Evolutionary conservation across 352 stramenopile genomes (phyloP).

Genomic region (Pythium graminicola): DNA sequence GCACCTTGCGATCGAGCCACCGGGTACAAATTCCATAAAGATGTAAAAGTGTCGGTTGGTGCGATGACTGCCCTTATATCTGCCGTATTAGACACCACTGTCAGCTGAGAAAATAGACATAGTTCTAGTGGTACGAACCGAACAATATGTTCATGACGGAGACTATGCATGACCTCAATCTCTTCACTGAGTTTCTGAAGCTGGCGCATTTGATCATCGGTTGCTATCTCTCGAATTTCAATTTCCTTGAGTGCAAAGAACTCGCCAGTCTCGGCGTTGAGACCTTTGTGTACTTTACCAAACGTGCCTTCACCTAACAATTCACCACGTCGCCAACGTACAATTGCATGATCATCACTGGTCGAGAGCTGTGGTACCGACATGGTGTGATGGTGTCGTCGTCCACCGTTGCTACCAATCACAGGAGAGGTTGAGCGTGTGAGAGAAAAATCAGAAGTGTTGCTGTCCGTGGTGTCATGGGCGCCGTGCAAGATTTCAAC

Average conservation of each 20-base stretch:
- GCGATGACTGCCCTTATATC: conserved; percentile 80
- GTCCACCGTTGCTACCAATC: conserved; percentile 24
- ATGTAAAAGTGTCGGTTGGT: conserved; percentile 86
- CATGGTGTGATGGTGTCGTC: neutral
- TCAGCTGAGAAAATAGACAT: neutral
- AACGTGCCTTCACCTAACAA: conserved; percentile 94
- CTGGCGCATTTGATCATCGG: conserved; percentile 46
- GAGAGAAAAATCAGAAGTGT: conserved; percentile 26
- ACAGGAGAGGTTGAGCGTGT: conserved; percentile 46
- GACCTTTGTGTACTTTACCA: conserved; percentile 92
- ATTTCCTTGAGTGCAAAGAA: conserved; percentile 90
- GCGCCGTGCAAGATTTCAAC: conserved; percentile 8
- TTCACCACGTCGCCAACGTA: conserved; percentile 90
- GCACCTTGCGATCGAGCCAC: conserved; percentile 84
- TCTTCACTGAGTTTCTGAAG: conserved; percentile 82
- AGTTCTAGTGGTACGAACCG: conserved; percentile 41
- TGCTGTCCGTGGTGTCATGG: neutral
- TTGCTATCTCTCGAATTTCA: conserved; percentile 56
- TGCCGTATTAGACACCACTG: conserved; percentile 2
- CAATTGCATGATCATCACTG: conserved; percentile 31
- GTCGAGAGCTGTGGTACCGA: conserved; percentile 2
- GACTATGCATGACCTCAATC: conserved; percentile 92
- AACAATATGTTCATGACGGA: conserved; percentile 95
- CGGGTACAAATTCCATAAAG: conserved; percentile 96
- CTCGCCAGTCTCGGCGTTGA: conserved; percentile 90